These are phyloP conservation scores for Aspergillus indologenus DNA, from an alignment of 495 filamentous ascomycete species.

Conservation along the genomic window DNA sequence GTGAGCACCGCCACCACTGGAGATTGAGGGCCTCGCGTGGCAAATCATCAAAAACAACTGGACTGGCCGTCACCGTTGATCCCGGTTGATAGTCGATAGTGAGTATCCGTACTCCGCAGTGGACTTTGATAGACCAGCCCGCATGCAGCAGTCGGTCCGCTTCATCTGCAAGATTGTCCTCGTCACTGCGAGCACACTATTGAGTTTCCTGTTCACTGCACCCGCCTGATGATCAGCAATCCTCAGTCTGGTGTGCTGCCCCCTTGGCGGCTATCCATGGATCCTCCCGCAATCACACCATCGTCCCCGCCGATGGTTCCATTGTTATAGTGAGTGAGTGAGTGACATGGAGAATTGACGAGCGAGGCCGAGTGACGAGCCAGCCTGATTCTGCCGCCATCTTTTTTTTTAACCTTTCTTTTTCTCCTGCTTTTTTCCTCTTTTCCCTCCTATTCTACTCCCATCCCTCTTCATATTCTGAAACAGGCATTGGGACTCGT, in stretches of 20 bases:
- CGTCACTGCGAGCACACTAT: no score
- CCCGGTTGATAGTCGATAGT: background rate
- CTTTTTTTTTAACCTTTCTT: slow-evolving; percentile 6
- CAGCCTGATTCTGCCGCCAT: background rate
- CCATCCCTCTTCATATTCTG: slow-evolving; percentile 4
- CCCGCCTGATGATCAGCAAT: slow-evolving; percentile 9
- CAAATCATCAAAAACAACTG: background rate
- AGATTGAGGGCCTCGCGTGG: background rate
- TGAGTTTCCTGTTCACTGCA: no score
- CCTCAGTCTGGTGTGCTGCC: background rate
- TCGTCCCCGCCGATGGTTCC: slow-evolving; percentile 36
- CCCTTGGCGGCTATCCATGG: background rate
- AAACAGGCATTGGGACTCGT: background rate
- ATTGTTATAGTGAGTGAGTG: no score
- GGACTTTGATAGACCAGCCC: background rate
- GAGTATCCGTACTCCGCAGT: no score
- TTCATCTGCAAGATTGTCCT: background rate
- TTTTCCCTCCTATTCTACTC: background rate
- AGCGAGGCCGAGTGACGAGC: background rate
- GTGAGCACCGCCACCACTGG: background rate
- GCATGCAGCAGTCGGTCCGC: background rate
- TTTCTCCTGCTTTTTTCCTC: slow-evolving; percentile 22
- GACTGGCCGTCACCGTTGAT: background rate
- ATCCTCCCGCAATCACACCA: slow-evolving; percentile 39
- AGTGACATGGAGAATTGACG: slow-evolving; percentile 19